Base-by-base conservation (phyloP, 2,329 filamentous ascomycete species). In the Sporothrix pallida region DNA sequence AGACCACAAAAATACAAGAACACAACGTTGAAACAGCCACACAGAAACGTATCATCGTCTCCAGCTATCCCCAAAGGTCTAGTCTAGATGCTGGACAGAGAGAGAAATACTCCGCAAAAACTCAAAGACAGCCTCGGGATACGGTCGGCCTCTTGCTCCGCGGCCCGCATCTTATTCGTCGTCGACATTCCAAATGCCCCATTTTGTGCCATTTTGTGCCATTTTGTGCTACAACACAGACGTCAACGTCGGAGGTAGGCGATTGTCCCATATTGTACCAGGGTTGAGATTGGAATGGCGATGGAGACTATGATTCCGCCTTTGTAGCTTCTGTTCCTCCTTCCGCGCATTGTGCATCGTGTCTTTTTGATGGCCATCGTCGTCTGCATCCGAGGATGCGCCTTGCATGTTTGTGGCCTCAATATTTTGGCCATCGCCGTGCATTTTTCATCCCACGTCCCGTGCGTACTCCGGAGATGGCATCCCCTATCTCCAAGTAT, bases 11-110 rank as follows among this genome's bases (percentile, higher is more conserved):
- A 3, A 65, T 9, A 65, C 10, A 65, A n/a, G 46, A 17, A 13
- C 60, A 63, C 37, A 23, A 65, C 60, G 10, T 60, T 37, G 52
- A 46, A 65, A 65, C 42, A 65, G 17, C 60, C 60, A 60, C 56
- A 60, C 56, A 60, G 26, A n/a, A 60, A 60, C 26, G 56, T 37
- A 60, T 37, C 56, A 37, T 60, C 56, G 48, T 6, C 13, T 50
- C 60, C 7, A 46, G 20, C 31, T 8, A 8, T 37, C 31, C 31
- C 31, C 52, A 23, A 13, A 10, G 52, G 52, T 12, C 20, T 56
- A 12, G 20, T 12, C 9, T 56, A 12, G 20, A 26, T 13, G 52
- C 23, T 17, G 12, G 9, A 17, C 9, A 5, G 15, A 15, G 15
- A 37, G 4, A 37, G 31, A 6, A 37, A 7, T 37, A 7, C 4